Base-by-base conservation (phyloP, 139 green algal species). In the Haematococcus lacustris region DNA sequence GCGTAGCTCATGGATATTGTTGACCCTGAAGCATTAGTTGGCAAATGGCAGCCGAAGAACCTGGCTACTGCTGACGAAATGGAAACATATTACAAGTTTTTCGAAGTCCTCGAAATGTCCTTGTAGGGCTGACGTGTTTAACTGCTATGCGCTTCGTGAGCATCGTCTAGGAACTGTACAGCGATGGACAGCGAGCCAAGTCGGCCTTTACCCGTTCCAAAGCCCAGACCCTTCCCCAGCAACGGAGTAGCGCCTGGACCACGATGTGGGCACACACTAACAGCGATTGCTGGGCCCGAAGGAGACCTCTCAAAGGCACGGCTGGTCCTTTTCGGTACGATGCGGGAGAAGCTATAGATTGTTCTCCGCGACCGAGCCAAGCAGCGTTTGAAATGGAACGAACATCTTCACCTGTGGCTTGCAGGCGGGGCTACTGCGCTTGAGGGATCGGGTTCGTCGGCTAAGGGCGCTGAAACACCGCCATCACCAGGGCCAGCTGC, bases 191-290 rank as follows among this genome's bases (percentile, higher is more conserved):
- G 13, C 47, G 47, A 57, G 13, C 47, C 13, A 21, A 21, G 13
- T 57, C 47, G 66, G 39, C 71, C 71, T 13, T 28, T 71, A 26
- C 71, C 72, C 23, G 72, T 77, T 3, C 72, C 72, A 23, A 77
- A 72, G 39, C 87, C 87, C 5, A 71, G 82, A 38, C 76, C 75
- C 2, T 90, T 92, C 60, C 85, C 85, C 1, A 77, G 80, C 28
- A n/a, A 68, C 2, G 84, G 81, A 3, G 66, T 77, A 13, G 66
- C 74, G 1, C 89, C 90, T 2, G 90, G 90, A 0, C 88, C 90
- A 23, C 72, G 93, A 62, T 98, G 93, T 63, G 93, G 93, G 1
- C 93, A 98, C 81, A 97, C 93, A 2, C 84, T 98, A 5, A 97
- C 93, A 1, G 84, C 91, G 5, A 89, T 97, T 40, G 72, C 84